These are phyloP conservation scores for Phytophthora multivora DNA, from an alignment of 352 stramenopile genomes.

Conservation along the genomic window DNA sequence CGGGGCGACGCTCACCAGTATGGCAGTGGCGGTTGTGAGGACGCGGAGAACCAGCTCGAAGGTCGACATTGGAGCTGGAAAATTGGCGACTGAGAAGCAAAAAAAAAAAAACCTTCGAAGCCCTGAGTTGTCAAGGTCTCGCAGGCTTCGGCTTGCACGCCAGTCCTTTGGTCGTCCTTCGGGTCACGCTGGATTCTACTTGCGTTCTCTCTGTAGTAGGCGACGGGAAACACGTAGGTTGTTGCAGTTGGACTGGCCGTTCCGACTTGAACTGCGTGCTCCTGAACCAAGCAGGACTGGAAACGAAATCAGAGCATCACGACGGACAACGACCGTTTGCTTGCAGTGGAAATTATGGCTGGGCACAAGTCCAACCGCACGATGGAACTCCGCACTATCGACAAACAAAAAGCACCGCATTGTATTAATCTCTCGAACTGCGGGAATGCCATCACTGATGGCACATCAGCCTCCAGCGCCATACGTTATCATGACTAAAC, in stretches of 20 bases:
- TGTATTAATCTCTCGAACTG: not conserved
- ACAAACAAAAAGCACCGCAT: too few species aligned
- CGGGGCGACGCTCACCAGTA: slow-evolving; percentile 20
- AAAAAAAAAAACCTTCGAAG: slow-evolving; percentile 5
- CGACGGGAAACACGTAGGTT: slow-evolving; percentile 6
- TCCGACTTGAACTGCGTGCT: slow-evolving; percentile 15
- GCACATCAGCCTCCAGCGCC: not conserved
- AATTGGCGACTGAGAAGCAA: slow-evolving; percentile 15
- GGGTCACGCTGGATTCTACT: slow-evolving; percentile 3
- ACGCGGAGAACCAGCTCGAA: slow-evolving; percentile 27
- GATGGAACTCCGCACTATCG: not conserved
- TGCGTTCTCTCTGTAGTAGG: not conserved
- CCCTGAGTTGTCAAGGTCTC: not conserved
- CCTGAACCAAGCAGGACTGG: not conserved
- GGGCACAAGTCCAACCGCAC: slow-evolving; percentile 1
- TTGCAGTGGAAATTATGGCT: not conserved
- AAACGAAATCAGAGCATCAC: slow-evolving; percentile 2
- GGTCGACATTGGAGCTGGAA: slow-evolving; percentile 20
- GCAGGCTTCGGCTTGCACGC: slow-evolving; percentile 2
- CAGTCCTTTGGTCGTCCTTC: slow-evolving; percentile 12
- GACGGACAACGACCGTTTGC: not conserved
- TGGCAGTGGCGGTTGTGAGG: slow-evolving; percentile 24
- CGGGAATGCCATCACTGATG: not conserved
- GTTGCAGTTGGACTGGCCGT: not conserved
- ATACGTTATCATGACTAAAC: slow-evolving; percentile 1